Percentiles rank a stretch among this genome's conserved stretches.
These are phyloP conservation scores for Fomes fomentarius DNA, from an alignment of 1,284 basidiomycete species.

Conservation along the genomic window DNA sequence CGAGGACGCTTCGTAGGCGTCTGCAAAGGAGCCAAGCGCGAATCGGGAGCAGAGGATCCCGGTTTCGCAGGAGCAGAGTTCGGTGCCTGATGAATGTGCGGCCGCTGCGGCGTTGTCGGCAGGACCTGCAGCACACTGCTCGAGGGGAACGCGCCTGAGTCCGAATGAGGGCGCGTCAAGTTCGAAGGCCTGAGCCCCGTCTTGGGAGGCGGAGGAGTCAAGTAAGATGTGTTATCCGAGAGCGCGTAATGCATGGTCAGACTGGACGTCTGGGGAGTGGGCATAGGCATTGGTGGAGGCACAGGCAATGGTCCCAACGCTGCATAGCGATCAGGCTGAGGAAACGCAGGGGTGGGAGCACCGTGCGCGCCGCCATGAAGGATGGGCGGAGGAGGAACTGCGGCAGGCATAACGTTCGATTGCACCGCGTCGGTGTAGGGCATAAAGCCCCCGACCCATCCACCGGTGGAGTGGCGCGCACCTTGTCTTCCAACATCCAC, in stretches of 20 bases:
- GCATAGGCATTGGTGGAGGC: slow-evolving; percentile 45
- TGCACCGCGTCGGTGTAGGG: slow-evolving; percentile 7
- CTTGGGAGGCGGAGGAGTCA: slow-evolving; percentile 20
- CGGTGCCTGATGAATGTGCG: slow-evolving; percentile 24
- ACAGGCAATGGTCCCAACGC: slow-evolving; percentile 35
- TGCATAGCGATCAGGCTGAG: slow-evolving; percentile 12
- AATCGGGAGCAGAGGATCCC: slow-evolving; percentile 6
- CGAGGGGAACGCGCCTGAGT: slow-evolving; percentile 12
- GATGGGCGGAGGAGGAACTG: slow-evolving; percentile 9
- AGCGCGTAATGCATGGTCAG: slow-evolving; percentile 65
- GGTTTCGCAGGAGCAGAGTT: slow-evolving; percentile 26
- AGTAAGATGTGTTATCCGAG: too few relatives aligned
- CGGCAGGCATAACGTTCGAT: not conserved
- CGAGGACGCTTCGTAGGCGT: slow-evolving; percentile 29
- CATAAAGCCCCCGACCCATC: slow-evolving; percentile 38
- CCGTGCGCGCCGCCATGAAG: not conserved
- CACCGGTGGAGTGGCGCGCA: not conserved
- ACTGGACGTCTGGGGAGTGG: slow-evolving; percentile 43
- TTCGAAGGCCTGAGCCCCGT: slow-evolving; percentile 6
- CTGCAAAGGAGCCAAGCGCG: slow-evolving; percentile 8
- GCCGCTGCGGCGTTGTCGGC: slow-evolving; percentile 29
- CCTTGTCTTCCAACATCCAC: slow-evolving; percentile 2
- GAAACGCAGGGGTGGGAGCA: slow-evolving; percentile 8
- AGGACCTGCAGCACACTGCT: slow-evolving; percentile 9
- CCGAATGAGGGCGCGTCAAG: slow-evolving; percentile 20